Conservation (phyloP, 2,329 filamentous ascomycete species). For the Aspergillus pseudonomiae region DNA sequence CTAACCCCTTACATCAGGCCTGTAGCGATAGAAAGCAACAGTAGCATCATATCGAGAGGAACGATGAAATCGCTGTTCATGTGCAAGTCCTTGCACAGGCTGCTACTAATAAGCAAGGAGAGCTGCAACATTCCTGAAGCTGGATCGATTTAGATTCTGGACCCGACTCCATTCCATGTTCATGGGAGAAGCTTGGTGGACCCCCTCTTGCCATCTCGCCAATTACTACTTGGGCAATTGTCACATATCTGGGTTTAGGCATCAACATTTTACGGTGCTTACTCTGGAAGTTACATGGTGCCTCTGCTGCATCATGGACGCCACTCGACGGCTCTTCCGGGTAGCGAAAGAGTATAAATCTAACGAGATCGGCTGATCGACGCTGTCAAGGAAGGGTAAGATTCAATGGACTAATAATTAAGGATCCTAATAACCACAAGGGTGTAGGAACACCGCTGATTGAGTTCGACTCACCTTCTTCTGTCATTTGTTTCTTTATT, state of each 20-base stretch:
- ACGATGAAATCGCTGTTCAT: background rate
- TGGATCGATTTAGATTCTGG: conserved; percentile 6
- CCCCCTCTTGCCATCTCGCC: background rate
- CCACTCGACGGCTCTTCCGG: background rate
- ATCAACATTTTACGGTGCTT: conserved; percentile 5
- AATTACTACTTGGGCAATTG: conserved; percentile 2
- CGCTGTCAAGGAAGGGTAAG: background rate
- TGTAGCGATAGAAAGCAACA: conserved; percentile 2
- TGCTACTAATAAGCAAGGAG: conserved; percentile 11
- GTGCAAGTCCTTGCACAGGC: conserved; percentile 4
- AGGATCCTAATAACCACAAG: background rate
- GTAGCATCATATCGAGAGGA: conserved; percentile 4
- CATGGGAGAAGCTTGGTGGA: background rate
- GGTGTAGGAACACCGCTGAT: background rate
- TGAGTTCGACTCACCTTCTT: background rate
- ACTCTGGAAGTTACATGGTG: background rate
- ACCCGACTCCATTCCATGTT: conserved; percentile 2
- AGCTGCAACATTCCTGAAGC: conserved; percentile 2
- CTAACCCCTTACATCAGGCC: conserved; percentile 1
- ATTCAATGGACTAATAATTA: background rate
- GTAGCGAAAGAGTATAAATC: conserved; percentile 1
- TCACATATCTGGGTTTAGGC: background rate
- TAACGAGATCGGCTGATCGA: background rate
- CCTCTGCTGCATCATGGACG: background rate
- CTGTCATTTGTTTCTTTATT: background rate